These are phyloP conservation scores for Colletotrichum incanum DNA, from an alignment of 2,329 filamentous ascomycete genomes.

Conservation along the genomic window DNA sequence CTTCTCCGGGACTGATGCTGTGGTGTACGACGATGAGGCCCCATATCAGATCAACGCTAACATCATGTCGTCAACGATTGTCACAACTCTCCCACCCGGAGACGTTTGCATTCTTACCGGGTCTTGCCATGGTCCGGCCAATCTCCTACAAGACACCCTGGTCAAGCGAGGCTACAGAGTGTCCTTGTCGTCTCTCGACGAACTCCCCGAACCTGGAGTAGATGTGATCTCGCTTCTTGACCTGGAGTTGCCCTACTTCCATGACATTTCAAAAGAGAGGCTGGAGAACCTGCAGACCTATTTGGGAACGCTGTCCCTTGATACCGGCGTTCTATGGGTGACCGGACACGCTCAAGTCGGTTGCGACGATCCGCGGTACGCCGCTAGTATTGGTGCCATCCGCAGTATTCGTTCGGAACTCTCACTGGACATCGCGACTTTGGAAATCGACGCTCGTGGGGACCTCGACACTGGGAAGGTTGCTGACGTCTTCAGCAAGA, in stretches of 20 bases:
- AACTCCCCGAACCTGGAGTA: not conserved
- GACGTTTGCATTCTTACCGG: not conserved
- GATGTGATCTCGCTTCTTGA: slow-evolving; percentile 31
- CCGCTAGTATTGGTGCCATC: slow-evolving; percentile 47
- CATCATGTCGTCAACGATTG: slow-evolving; percentile 2
- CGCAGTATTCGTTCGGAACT: slow-evolving; percentile 50
- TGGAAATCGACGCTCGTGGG: not conserved
- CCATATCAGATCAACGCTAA: slow-evolving; percentile 16
- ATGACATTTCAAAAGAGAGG: slow-evolving; percentile 4
- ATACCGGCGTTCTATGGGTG: slow-evolving; percentile 48
- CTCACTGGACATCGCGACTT: slow-evolving; percentile 48
- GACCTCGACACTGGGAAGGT: not conserved
- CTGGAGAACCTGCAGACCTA: slow-evolving; percentile 11
- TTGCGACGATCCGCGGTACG: slow-evolving; percentile 41
- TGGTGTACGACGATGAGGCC: slow-evolving; percentile 10
- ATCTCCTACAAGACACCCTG: not conserved
- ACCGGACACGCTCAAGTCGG: slow-evolving; percentile 46
- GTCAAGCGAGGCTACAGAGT: slow-evolving; percentile 4
- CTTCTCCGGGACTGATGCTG: slow-evolving; percentile 44
- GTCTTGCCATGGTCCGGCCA: not conserved
- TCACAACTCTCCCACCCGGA: not conserved
- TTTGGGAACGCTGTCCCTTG: not conserved
- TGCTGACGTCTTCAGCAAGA: not conserved
- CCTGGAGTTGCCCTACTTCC: slow-evolving; percentile 21
- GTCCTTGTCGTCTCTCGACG: not conserved